Evolutionary conservation across 805 yeast species (phyloP), one percentile per base, ranked within the genome.

Genomic region (Starmerella powellii): DNA sequence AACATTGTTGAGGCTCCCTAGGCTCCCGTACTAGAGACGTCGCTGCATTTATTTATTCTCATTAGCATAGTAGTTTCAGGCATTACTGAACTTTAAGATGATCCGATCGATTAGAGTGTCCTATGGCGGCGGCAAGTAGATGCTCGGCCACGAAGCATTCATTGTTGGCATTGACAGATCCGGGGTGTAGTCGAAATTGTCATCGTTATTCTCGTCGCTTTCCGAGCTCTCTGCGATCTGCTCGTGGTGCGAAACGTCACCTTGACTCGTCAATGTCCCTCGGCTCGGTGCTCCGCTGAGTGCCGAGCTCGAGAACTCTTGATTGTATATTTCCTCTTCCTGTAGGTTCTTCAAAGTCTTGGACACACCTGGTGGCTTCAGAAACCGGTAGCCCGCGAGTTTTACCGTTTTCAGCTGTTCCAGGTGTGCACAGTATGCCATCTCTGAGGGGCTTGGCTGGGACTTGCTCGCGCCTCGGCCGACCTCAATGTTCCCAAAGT

Each of bases 361-460:
- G 2, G 66, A 64, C 8, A 76, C 53, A 0, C 85, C 86, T 10
- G 78, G 66, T 0, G 86, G 85, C 34, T 64, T 63, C 42, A 80
- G 54, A 24, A 32, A 44, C 19, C 33, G 33, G 40, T 41, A 43
- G 13, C 53, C 53, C 2, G 41, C 31, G 10, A 41, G 45, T 16
- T 40, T 20, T 13, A 44, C 18, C 2, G 32, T 42, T 31, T 42
- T 44, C 12, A 49, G 38, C 11, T 15, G 17, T 23, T 23, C 23
- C 36, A 12, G 16, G 13, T 43, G 41, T 24, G 13, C 21, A 10
- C 18, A 29, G 23, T 32, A 26, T 3, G 10, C 33, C 19, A 16
- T 29, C 18, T 38, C 38, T n/a, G 34, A 6, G 5, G 16, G 21
- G 8, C 17, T 38, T 20, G 26, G 18, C 28, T 3, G 28, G 20